These are phyloP conservation scores for Hypoxylon sp. DNA, from an alignment of 2,329 filamentous ascomycete species.

Conservation along the genomic window DNA sequence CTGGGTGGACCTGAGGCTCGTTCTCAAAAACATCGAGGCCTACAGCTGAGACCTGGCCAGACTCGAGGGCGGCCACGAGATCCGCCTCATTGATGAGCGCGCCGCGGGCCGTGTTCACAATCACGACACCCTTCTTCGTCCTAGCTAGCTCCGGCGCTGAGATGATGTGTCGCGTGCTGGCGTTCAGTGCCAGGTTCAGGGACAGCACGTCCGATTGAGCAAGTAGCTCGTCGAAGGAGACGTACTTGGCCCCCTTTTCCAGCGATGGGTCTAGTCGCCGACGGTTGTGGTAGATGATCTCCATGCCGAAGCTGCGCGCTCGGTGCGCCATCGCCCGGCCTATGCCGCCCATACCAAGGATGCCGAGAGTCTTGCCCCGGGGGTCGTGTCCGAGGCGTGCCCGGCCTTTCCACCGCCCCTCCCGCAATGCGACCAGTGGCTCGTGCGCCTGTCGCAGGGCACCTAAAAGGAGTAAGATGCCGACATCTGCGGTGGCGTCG, in stretches of 20 bases:
- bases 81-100: slow-evolving; percentile 70
- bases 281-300: slow-evolving; percentile 71
- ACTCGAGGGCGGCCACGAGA: slow-evolving; percentile 66
- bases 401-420: slow-evolving; percentile 61
- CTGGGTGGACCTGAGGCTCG: slow-evolving; percentile 73
- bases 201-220: slow-evolving; percentile 68
- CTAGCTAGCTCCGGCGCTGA: slow-evolving; percentile 63
- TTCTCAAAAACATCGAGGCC: slow-evolving; percentile 71
- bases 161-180: slow-evolving; percentile 67
- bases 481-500: slow-evolving; percentile 65
- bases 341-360: slow-evolving; percentile 73
- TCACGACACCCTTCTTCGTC: slow-evolving; percentile 70
- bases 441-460: slow-evolving; percentile 65
- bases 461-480: slow-evolving; percentile 66
- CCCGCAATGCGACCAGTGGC: slow-evolving; percentile 61
- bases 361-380: slow-evolving; percentile 66
- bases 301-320: slow-evolving; percentile 68
- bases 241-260: slow-evolving; percentile 63
- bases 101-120: slow-evolving; percentile 72
- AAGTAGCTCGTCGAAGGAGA: slow-evolving; percentile 69
- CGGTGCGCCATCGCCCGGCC: slow-evolving; percentile 64
- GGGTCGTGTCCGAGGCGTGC: slow-evolving; percentile 67
- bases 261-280: slow-evolving; percentile 53
- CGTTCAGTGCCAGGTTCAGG: slow-evolving; percentile 67
- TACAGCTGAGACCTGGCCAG: slow-evolving; percentile 67